phyloP scores from a whole-genome alignment of 164 flowering plant genomes.

The Macadamia integrifolia region DNA sequence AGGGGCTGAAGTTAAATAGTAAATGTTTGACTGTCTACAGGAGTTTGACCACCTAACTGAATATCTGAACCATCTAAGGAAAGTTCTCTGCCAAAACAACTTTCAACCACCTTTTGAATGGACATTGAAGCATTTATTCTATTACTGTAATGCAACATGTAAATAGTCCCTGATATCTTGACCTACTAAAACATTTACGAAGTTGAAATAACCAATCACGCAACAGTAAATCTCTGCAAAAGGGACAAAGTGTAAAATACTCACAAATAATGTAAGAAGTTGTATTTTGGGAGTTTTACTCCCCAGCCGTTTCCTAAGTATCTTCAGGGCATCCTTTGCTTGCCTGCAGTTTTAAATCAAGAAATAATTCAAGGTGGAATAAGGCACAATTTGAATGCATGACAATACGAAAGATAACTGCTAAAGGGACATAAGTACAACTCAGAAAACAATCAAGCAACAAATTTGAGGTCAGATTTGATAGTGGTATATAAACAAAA shows the following conservation, averaged over 20 bases:
- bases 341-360: slow-evolving; percentile 49
- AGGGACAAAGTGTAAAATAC: slow-evolving; percentile 24
- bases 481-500: background rate
- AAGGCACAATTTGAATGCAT: background rate
- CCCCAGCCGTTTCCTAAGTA: slow-evolving; percentile 86
- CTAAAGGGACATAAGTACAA: background rate
- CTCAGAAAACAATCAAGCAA: background rate
- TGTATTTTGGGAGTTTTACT: slow-evolving; percentile 83
- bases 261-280: slow-evolving; percentile 83
- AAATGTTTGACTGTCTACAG: no score
- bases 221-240: background rate
- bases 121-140: no score
- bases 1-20: no score
- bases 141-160: no score
- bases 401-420: no score
- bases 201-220: background rate
- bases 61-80: no score
- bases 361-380: slow-evolving; percentile 1
- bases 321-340: slow-evolving; percentile 88
- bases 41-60: no score
- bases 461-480: background rate
- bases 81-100: no score
- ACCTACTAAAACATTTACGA: background rate
- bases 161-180: no score
- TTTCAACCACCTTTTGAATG: no score